Conservation (phyloP, 1,284 basidiomycete genomes). For the Phylloboletellus chloephorus region DNA sequence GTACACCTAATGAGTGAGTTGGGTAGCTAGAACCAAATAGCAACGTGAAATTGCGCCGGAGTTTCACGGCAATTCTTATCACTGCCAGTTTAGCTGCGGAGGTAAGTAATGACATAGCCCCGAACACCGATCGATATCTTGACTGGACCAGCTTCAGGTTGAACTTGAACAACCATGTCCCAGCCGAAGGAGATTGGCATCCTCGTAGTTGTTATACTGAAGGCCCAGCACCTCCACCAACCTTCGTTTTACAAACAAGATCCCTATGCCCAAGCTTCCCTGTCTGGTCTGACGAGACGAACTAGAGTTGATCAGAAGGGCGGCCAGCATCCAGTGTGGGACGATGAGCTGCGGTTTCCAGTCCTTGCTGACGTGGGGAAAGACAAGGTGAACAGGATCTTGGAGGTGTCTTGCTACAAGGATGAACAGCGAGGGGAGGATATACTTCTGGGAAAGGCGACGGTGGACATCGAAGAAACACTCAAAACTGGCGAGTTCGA, state of each 20-base stretch:
- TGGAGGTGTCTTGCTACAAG: slow-evolving; percentile 62
- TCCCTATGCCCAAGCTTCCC: slow-evolving; percentile 50
- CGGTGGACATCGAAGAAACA: slow-evolving; percentile 60
- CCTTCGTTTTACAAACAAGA: slow-evolving; percentile 76
- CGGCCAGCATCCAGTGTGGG: slow-evolving; percentile 76
- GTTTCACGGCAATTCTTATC: background rate
- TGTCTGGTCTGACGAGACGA: slow-evolving; percentile 46
- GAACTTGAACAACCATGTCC: slow-evolving; percentile 20
- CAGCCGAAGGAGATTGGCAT: slow-evolving; percentile 52
- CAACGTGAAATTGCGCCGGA: too few species aligned
- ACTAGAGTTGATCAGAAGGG: slow-evolving; percentile 64
- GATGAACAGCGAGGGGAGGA: slow-evolving; percentile 59
- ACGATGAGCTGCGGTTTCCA: slow-evolving; percentile 62
- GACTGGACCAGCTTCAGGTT: background rate
- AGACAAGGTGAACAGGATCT: slow-evolving; percentile 41
- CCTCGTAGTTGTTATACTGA: slow-evolving; percentile 67
- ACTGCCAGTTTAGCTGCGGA: too few species aligned
- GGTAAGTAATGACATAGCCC: too few species aligned
- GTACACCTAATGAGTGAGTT: too few species aligned
- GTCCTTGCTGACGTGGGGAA: slow-evolving; percentile 39
- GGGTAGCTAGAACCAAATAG: too few species aligned
- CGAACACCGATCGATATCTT: too few species aligned
- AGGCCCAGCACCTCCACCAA: slow-evolving; percentile 64
- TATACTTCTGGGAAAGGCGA: slow-evolving; percentile 51
- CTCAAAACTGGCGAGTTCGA: slow-evolving; percentile 72